A percentile compares a stretch with the other conserved stretches of the same genome.
Evolutionary conservation across 164 flowering plant species (phyloP).

Genomic region (Nymphaea colorata): DNA sequence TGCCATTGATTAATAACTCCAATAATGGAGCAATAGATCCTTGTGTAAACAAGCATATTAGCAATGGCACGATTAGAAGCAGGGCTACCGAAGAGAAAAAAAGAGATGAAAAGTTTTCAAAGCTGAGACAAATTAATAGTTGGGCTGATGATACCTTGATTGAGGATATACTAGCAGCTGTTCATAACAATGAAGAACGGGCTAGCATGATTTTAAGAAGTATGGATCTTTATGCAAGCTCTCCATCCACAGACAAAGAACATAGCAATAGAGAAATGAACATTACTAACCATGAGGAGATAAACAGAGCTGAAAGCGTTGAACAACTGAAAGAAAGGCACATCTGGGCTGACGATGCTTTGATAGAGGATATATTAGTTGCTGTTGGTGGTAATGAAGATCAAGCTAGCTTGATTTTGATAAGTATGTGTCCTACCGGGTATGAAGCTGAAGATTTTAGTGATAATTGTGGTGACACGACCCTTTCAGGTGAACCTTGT

Average conservation of each 20-base stretch:
- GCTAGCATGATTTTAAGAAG: conserved; percentile 40
- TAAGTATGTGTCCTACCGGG: conserved; percentile 22
- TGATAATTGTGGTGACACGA: neutral
- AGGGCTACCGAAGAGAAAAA: conserved; percentile 5
- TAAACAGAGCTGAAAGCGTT: conserved; percentile 6
- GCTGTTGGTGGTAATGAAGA: conserved; percentile 37
- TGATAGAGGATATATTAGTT: conserved; percentile 61
- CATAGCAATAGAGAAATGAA: neutral
- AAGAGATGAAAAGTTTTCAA: conserved; percentile 9
- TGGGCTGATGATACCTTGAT: conserved; percentile 76
- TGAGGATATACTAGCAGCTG: conserved; percentile 52
- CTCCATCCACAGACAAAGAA: conserved; percentile 12
- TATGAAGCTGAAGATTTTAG: neutral
- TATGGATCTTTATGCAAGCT: conserved; percentile 20
- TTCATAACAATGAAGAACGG: conserved; percentile 32
- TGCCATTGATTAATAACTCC: no score
- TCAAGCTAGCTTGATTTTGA: conserved; percentile 41
- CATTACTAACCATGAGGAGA: conserved; percentile 4
- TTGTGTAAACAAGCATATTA: neutral
- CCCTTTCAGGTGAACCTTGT: conserved; percentile 3
- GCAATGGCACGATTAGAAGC: conserved; percentile 6
- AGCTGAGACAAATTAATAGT: conserved; percentile 31
- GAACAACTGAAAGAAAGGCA: conserved; percentile 34
- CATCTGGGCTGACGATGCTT: conserved; percentile 57
- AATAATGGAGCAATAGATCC: no score